These are phyloP conservation scores for Xylariaceae sp. DNA, from an alignment of 2,329 filamentous ascomycete species.

Conservation along the genomic window DNA sequence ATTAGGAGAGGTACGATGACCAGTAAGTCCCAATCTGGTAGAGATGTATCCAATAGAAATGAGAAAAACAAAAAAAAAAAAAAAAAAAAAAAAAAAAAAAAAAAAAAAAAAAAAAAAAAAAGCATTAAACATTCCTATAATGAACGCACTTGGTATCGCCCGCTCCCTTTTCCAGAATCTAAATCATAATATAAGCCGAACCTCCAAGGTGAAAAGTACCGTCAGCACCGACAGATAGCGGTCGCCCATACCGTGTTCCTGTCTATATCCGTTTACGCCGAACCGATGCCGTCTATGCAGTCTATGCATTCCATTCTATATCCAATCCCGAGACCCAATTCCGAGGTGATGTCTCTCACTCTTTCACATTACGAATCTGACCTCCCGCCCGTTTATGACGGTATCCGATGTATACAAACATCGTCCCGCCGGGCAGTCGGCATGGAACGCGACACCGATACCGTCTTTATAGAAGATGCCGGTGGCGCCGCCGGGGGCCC, in stretches of 20 bases:
- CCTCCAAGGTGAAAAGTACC: background rate
- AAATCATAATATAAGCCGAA: background rate
- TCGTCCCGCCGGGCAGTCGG: slow-evolving; percentile 38
- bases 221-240: background rate
- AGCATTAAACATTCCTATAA: background rate
- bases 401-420: slow-evolving; percentile 43
- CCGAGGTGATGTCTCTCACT: background rate
- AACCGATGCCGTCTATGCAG: background rate
- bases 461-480: slow-evolving; percentile 33
- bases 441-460: slow-evolving; percentile 42
- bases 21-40: too few relatives aligned
- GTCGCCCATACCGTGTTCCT: background rate
- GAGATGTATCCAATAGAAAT: too few relatives aligned
- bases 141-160: slow-evolving; percentile 9
- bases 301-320: background rate
- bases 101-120: too few relatives aligned
- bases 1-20: too few relatives aligned
- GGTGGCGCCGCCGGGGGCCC: slow-evolving; percentile 46
- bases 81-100: too few relatives aligned
- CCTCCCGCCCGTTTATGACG: slow-evolving; percentile 26
- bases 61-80: too few relatives aligned
- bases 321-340: background rate
- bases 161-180: slow-evolving; percentile 1
- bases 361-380: slow-evolving; percentile 14
- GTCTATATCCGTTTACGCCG: background rate